A percentile compares a stretch with the other conserved stretches of the same genome.
Conservation (phyloP, 2,329 filamentous ascomycete genomes). For the Sphaceloma murrayae region DNA sequence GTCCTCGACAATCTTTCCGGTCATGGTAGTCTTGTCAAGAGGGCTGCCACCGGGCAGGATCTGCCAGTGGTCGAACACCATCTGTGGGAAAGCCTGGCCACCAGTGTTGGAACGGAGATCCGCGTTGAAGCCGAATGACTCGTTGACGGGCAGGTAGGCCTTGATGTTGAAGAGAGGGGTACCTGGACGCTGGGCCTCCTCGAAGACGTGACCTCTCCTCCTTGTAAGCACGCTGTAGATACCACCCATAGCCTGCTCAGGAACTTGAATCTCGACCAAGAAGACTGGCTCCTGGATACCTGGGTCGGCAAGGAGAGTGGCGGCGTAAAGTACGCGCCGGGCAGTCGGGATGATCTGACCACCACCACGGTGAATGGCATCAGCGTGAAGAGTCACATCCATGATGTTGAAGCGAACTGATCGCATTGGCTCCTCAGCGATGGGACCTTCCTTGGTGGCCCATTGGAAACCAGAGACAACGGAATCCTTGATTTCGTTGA, state of each 20-base stretch:
- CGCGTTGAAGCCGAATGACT: conserved; percentile 98
- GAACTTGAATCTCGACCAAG: conserved; percentile 98
- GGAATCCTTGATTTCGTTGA: conserved; percentile 99
- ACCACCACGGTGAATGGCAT: conserved; percentile 99
- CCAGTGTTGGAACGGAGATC: conserved; percentile 89
- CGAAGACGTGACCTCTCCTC: conserved; percentile 97
- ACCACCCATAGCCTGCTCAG: conserved; percentile 97
- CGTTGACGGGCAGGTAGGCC: conserved; percentile 91
- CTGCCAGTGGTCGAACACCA: conserved; percentile 99
- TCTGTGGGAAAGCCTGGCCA: conserved; percentile 98
- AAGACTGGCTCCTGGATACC: conserved; percentile 94
- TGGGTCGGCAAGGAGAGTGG: conserved; percentile 81
- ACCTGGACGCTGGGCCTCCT: conserved; percentile 94
- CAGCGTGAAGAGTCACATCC: conserved; percentile 98
- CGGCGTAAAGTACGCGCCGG: conserved; percentile 93
- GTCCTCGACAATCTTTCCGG: conserved; percentile 70
- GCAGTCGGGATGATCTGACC: conserved; percentile 97
- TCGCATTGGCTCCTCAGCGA: conserved; percentile 98
- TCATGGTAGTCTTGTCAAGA: conserved; percentile 72
- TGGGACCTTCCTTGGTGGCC: conserved; percentile 93
- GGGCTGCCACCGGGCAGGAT: conserved; percentile 87
- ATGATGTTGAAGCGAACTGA: conserved; percentile 96
- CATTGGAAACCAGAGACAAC: conserved; percentile 99
- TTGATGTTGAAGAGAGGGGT: conserved; percentile 99
- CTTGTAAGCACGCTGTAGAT: conserved; percentile 98